Percentiles rank a stretch among this genome's conserved stretches.
These are phyloP conservation scores for Nematocida sp. DNA, from an alignment of 371 early-diverging fungal species.

Conservation along the genomic window DNA sequence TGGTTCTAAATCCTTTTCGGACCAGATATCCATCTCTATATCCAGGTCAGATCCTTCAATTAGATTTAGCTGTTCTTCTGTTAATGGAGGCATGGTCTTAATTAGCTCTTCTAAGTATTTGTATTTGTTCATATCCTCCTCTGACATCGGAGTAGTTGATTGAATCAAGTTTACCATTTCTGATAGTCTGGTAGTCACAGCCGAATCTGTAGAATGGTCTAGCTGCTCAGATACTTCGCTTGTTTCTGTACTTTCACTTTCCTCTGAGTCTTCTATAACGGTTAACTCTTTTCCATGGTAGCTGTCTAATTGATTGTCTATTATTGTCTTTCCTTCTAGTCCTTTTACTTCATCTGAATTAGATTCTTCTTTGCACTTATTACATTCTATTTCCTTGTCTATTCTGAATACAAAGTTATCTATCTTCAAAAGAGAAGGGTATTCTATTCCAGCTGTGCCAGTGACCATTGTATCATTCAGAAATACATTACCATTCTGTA, in stretches of 20 bases:
- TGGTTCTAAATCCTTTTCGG: no score
- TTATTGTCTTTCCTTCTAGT: background rate
- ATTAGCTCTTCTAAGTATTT: background rate
- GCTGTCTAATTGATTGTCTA: background rate
- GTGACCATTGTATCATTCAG: slow-evolving; percentile 14
- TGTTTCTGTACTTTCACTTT: background rate
- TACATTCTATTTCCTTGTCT: background rate
- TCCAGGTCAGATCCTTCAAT: background rate
- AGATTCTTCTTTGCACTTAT: background rate
- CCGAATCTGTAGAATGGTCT: background rate
- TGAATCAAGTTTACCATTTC: no score
- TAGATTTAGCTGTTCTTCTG: background rate
- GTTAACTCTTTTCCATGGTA: background rate
- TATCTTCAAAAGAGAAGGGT: slow-evolving; percentile 25
- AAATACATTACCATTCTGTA: background rate
- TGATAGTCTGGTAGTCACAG: background rate
- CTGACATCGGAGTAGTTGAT: background rate
- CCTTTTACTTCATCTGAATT: no score
- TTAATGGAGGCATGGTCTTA: background rate
- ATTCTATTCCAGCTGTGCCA: background rate
- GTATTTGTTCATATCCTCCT: background rate
- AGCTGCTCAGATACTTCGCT: background rate
- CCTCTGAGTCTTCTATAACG: background rate
- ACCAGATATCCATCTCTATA: background rate
- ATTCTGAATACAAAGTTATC: slow-evolving; percentile 7